phyloP scores from a whole-genome alignment of 1,139 yeast species.

The Lodderomyces metapsilosis region DNA sequence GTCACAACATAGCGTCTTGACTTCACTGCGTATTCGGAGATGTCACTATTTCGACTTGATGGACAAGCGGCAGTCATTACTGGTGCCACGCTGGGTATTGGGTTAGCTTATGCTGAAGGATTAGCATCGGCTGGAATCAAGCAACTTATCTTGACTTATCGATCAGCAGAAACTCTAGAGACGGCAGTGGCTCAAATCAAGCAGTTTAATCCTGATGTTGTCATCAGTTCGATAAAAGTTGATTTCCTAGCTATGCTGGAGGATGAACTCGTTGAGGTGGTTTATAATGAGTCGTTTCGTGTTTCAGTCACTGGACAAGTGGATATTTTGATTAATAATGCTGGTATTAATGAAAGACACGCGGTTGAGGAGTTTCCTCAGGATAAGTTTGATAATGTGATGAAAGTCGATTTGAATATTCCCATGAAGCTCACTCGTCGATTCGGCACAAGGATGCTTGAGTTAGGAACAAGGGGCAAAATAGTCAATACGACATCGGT shows the following conservation, averaged over 20 bases:
- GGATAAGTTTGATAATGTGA: slow-evolving; percentile 43
- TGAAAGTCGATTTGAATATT: slow-evolving; percentile 49
- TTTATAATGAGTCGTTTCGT: slow-evolving; percentile 32
- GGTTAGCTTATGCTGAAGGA: slow-evolving; percentile 34
- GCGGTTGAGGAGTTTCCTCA: slow-evolving; percentile 21
- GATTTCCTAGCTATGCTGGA: slow-evolving; percentile 21
- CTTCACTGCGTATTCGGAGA: too few species aligned
- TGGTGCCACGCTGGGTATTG: slow-evolving; percentile 37
- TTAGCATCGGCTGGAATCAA: slow-evolving; percentile 35
- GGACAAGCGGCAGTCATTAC: slow-evolving; percentile 35
- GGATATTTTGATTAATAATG: slow-evolving; percentile 55
- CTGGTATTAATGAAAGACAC: slow-evolving; percentile 46
- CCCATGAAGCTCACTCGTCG: slow-evolving; percentile 46
- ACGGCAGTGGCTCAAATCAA: slow-evolving; percentile 18
- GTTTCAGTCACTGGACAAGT: slow-evolving; percentile 31
- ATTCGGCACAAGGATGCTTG: slow-evolving; percentile 44
- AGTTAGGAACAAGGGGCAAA: slow-evolving; percentile 31
- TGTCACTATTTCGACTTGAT: slow-evolving; percentile 26
- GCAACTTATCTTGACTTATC: slow-evolving; percentile 26
- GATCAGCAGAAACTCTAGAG: slow-evolving; percentile 18
- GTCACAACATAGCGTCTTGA: too few species aligned
- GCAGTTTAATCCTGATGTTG: slow-evolving; percentile 20
- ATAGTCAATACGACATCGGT: slow-evolving; percentile 28
- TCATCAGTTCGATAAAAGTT: slow-evolving; percentile 19
- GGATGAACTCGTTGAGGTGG: slow-evolving; percentile 23